Evolutionary conservation across 805 yeast species (phyloP), one percentile per base, ranked within the genome.

Genomic region (Komagataella populi): DNA sequence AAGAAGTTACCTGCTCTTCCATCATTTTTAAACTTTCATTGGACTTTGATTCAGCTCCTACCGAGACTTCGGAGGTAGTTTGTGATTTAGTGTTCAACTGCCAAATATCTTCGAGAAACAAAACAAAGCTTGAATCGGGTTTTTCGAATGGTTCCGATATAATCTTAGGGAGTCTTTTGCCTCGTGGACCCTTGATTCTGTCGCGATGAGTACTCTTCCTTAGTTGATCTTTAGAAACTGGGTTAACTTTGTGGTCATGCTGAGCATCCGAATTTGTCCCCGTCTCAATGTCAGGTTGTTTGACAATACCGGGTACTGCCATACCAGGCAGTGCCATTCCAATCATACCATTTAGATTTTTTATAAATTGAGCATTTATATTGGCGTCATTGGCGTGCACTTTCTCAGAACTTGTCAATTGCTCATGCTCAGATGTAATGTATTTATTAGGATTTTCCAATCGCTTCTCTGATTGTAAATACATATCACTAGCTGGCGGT

Each of bases 121-220:
- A 30, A 10, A 10, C 39, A 30, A 30, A 30, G 39, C 39, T 10
- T 10, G 39, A 30, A 2, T 30, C 14, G 8, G 39, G 39, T 30
- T 30, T 30, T 8, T 30, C 61, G 1, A 69, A 64, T 0, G 74
- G 67, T 3, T 72, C 70, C 48, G 72, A 70, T 10, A 81, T 76
- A n/a, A 70, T 64, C 52, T 70, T 73, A 0, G 93, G 93, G 50
- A 84, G 65, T 58, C 78, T 80, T 54, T 87, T 76, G 0, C 90
- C 90, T 55, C 78, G 72, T 47, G 95, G 95, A 0, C 91, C 93
- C 56, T 69, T 81, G 0, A 30, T 30, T 30, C 39, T 30, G n/a
- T 14, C n/a, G 81, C 83, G 59, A 91, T 74, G 30, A 78, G 69
- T 49, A 67, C 69, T 60, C 77, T 63, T 3, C 63, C 63, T 59